Evolutionary conservation across 192 early-diverging fungal species (phyloP).

Genomic region (Cladochytrium replicatum): DNA sequence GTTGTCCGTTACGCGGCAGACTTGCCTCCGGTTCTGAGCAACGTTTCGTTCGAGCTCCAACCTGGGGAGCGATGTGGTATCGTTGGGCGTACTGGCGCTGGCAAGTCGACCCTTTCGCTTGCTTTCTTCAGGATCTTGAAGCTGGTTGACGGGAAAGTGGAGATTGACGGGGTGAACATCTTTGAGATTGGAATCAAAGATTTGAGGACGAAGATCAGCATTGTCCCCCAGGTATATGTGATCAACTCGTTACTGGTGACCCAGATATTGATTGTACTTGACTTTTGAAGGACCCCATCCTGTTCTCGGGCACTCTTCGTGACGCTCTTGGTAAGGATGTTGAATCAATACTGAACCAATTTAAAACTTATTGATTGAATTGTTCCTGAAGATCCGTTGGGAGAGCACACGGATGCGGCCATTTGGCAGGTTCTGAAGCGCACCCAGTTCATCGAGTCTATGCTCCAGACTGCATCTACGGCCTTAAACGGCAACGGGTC

Average conservation of each 20-base stretch:
- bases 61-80: conserved; percentile 81
- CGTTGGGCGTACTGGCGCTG: conserved; percentile 69
- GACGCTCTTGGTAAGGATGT: too few relatives aligned
- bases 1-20: conserved; percentile 69
- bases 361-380: too few relatives aligned
- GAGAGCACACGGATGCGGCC: conserved; percentile 45
- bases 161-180: conserved; percentile 61
- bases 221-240: conserved; percentile 53
- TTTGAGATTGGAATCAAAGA: conserved; percentile 50
- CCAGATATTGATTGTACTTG: too few relatives aligned
- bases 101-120: conserved; percentile 68
- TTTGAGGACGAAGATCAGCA: conserved; percentile 50
- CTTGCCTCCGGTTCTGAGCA: conserved; percentile 45
- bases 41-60: conserved; percentile 55
- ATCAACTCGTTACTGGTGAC: neutral
- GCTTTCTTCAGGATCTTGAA: conserved; percentile 51
- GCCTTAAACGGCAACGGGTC: too few relatives aligned
- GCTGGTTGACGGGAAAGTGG: conserved; percentile 39
- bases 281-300: conserved; percentile 51
- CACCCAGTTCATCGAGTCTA: conserved; percentile 44
- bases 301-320: conserved; percentile 67
- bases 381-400: conserved; percentile 83
- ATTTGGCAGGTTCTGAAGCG: conserved; percentile 56
- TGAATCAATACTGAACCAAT: too few relatives aligned
- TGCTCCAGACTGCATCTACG: conserved; percentile 41